A percentile compares a stretch with the other conserved stretches of the same genome.
phyloP scores from a whole-genome alignment of 2,329 filamentous ascomycete species.

The Fusarium burgessii region DNA sequence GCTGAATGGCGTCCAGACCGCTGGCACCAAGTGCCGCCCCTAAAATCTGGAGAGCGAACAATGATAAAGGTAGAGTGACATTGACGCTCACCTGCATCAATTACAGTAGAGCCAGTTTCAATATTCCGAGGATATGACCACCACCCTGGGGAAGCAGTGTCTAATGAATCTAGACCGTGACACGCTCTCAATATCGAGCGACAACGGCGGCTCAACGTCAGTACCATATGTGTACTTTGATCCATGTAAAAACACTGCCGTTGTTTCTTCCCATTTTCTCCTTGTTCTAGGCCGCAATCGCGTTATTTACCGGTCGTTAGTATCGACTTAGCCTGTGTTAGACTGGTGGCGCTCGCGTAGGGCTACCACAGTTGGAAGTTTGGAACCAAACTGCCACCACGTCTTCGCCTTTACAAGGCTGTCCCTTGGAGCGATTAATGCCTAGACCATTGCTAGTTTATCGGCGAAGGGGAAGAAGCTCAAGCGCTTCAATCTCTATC shows the following conservation, averaged over 20 bases:
- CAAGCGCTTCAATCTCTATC: conserved; percentile 10
- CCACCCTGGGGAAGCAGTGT: not conserved
- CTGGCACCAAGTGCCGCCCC: conserved; percentile 26
- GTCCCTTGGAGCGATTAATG: conserved; percentile 32
- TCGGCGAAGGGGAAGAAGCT: conserved; percentile 22
- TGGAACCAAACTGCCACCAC: conserved; percentile 1
- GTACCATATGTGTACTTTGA: not conserved
- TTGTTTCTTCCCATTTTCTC: conserved; percentile 11
- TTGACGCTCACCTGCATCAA: not conserved
- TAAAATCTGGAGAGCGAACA: conserved; percentile 8
- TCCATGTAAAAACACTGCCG: not conserved
- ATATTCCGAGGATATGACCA: conserved; percentile 1
- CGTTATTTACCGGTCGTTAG: conserved; percentile 21
- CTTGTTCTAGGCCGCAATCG: conserved; percentile 40
- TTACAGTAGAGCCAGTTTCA: conserved; percentile 1
- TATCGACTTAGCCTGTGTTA: conserved; percentile 21
- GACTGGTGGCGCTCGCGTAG: conserved; percentile 38
- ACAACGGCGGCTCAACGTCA: conserved; percentile 7
- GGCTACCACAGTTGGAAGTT: conserved; percentile 24
- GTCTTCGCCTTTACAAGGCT: conserved; percentile 37
- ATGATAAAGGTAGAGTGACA: conserved; percentile 17
- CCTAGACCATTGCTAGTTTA: conserved; percentile 31
- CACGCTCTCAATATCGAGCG: not conserved
- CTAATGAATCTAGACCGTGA: conserved; percentile 12
- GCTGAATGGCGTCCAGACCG: conserved; percentile 25